Evolutionary conservation across 2,329 filamentous ascomycete genomes (phyloP).

Genomic region (Talaromyces islandicus): DNA sequence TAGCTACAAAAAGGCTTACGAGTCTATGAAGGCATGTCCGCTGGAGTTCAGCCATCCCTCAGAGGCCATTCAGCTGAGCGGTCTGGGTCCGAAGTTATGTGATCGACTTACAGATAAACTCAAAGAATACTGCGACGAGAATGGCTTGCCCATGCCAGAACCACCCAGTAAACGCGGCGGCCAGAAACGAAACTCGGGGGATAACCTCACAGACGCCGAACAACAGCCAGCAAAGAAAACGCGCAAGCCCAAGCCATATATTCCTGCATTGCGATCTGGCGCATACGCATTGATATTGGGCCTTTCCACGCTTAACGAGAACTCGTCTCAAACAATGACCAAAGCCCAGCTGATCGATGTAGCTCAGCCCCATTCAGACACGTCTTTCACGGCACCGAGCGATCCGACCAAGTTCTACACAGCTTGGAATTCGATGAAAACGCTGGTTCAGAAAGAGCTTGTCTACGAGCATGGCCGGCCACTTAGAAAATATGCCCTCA

Average conservation of each 20-base stretch:
- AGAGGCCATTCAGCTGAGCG: constrained; percentile 65
- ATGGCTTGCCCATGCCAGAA: constrained; percentile 63
- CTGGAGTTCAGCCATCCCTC: constrained; percentile 65
- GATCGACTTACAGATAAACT: constrained; percentile 58
- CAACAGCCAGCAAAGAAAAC: constrained; percentile 50
- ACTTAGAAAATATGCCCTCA: constrained; percentile 61
- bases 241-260: constrained; percentile 57
- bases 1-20: constrained; percentile 70
- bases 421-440: constrained; percentile 79
- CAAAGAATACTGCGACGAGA: constrained; percentile 55
- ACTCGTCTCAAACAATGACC: constrained; percentile 53
- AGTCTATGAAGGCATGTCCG: constrained; percentile 70
- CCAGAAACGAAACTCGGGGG: constrained; percentile 27
- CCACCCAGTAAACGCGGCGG: constrained; percentile 39
- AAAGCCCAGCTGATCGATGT: constrained; percentile 63
- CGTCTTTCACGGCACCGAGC: constrained; percentile 63
- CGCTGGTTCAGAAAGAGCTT: constrained; percentile 64
- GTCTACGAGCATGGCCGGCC: constrained; percentile 67
- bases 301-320: constrained; percentile 55
- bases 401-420: constrained; percentile 68
- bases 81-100: constrained; percentile 67
- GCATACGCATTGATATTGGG: constrained; percentile 67
- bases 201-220: constrained; percentile 22
- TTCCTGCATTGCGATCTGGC: constrained; percentile 67
- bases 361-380: constrained; percentile 66